Evolutionary conservation across 164 flowering plant genomes (phyloP).

Genomic region (Houttuynia cordata): DNA sequence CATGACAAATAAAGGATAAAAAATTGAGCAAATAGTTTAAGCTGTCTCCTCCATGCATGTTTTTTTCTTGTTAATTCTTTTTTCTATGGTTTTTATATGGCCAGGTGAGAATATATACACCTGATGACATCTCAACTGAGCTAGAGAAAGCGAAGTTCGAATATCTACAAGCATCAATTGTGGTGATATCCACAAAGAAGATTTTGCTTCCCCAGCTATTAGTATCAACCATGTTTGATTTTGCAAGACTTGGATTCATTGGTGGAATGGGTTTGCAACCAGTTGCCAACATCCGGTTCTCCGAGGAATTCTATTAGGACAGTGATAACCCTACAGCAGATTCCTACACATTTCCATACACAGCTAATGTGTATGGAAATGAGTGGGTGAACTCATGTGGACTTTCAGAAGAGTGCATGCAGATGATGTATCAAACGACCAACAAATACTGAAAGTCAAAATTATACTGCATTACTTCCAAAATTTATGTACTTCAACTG

Average conservation of each 20-base stretch:
- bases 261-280: conserved; percentile 75
- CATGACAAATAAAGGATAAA: not conserved
- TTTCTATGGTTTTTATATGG: not conserved
- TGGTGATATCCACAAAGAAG: conserved; percentile 50
- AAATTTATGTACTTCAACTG: conserved; percentile 17
- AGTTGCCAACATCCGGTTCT: conserved; percentile 69
- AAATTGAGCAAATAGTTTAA: not conserved
- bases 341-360: too few species aligned
- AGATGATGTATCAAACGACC: conserved; percentile 18
- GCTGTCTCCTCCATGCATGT: not conserved
- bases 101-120: conserved; percentile 76
- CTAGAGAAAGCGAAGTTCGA: conserved; percentile 80
- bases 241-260: conserved; percentile 45
- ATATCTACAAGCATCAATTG: conserved; percentile 76
- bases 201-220: conserved; percentile 62
- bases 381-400: too few species aligned
- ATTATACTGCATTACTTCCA: conserved; percentile 62
- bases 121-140: conserved; percentile 50
- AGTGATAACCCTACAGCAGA: too few species aligned
- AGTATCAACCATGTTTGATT: conserved; percentile 42
- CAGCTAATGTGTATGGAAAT: too few species aligned
- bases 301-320: conserved; percentile 72
- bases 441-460: conserved; percentile 75
- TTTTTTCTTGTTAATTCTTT: not conserved
- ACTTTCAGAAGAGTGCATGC: too few species aligned